These are phyloP conservation scores for Tolypocladium sp. DNA, from an alignment of 2,329 filamentous ascomycete species.

Conservation along the genomic window DNA sequence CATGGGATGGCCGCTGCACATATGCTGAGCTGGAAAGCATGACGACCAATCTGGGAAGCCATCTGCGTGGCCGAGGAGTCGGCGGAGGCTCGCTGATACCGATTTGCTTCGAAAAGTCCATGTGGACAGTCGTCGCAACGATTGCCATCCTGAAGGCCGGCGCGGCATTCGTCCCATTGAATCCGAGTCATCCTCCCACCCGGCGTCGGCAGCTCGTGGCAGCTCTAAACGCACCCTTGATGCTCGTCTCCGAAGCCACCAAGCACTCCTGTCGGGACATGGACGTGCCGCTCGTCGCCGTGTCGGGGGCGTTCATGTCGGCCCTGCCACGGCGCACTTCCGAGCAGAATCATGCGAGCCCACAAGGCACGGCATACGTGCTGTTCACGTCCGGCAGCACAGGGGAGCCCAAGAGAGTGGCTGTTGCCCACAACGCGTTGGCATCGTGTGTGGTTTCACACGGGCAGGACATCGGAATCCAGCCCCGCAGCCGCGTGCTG, in stretches of 20 bases:
- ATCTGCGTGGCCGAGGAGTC: no score
- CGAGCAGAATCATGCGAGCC: no score
- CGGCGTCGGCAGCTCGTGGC: no score
- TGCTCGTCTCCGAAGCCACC: no score
- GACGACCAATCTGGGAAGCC: no score
- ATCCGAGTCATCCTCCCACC: background rate
- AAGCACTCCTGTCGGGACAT: no score
- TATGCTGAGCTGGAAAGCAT: no score
- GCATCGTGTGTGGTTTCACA: background rate
- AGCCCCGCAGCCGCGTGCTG: background rate
- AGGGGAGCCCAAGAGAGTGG: slow-evolving; percentile 36
- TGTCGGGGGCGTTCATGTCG: no score
- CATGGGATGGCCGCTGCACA: no score
- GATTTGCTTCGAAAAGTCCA: slow-evolving; percentile 4
- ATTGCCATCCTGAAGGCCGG: slow-evolving; percentile 1
- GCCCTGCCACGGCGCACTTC: no score
- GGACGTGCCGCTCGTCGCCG: no score
- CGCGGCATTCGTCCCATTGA: slow-evolving; percentile 9
- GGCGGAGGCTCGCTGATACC: background rate
- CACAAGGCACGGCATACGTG: background rate
- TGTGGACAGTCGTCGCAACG: slow-evolving; percentile 2
- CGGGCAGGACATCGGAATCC: background rate
- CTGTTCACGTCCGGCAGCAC: slow-evolving; percentile 31
- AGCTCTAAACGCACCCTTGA: no score
- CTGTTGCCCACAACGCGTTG: background rate